These are phyloP conservation scores for Neonothopanus nambi DNA, from an alignment of 1,284 basidiomycete genomes.

Conservation along the genomic window DNA sequence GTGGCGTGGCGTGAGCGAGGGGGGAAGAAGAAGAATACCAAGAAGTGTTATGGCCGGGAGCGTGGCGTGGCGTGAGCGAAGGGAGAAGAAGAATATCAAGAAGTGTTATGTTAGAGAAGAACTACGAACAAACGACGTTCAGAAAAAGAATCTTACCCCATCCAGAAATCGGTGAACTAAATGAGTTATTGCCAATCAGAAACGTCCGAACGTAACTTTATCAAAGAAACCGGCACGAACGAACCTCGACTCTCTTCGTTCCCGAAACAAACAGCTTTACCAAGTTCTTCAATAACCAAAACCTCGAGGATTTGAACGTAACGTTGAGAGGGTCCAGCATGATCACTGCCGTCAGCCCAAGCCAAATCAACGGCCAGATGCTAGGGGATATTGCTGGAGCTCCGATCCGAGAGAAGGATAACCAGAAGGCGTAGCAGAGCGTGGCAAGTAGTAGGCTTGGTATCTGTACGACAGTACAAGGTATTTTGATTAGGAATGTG, in stretches of 20 bases:
- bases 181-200: neutral
- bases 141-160: conserved; percentile 57
- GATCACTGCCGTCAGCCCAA: conserved; percentile 60
- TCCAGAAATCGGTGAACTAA: conserved; percentile 83
- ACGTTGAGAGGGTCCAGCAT: conserved; percentile 81
- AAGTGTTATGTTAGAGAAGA: no score
- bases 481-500: neutral
- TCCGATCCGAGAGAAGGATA: conserved; percentile 75
- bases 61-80: no score
- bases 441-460: conserved; percentile 79
- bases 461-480: conserved; percentile 45
- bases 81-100: no score
- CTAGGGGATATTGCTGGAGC: conserved; percentile 48
- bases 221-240: conserved; percentile 25
- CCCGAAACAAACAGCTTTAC: conserved; percentile 72
- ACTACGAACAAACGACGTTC: no score
- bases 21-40: no score
- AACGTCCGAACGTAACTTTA: neutral
- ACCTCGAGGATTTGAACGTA: conserved; percentile 64
- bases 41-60: no score
- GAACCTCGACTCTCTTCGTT: conserved; percentile 71
- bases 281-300: conserved; percentile 75
- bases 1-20: no score
- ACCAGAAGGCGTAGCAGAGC: conserved; percentile 82
- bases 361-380: conserved; percentile 87